Evolutionary conservation across 257 asterid genomes (phyloP).

Genomic region (Petunia secreta): DNA sequence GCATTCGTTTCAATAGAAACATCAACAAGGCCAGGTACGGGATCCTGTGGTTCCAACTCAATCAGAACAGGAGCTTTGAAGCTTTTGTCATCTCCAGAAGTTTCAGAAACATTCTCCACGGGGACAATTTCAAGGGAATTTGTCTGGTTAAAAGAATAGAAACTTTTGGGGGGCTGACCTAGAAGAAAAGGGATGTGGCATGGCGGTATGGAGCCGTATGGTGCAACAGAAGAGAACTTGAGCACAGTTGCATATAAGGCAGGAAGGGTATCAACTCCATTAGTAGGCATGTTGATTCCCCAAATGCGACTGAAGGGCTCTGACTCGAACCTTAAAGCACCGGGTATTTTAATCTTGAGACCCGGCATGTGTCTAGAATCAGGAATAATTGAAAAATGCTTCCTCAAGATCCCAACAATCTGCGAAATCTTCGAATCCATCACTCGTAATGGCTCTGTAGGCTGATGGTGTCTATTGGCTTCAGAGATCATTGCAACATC

Average conservation of each 20-base stretch:
- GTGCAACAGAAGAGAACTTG: constrained; percentile 75
- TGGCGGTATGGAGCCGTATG: constrained; percentile 72
- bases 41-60: constrained; percentile 90
- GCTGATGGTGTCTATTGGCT: constrained; percentile 46
- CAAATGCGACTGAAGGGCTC: constrained; percentile 54
- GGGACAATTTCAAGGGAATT: constrained; percentile 74
- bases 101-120: constrained; percentile 55
- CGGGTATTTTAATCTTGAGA: constrained; percentile 67
- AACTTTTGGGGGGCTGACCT: constrained; percentile 55
- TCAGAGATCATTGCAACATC: constrained; percentile 43
- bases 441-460: constrained; percentile 73
- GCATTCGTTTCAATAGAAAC: constrained; percentile 76
- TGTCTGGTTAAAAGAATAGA: constrained; percentile 41
- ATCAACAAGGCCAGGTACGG: constrained; percentile 85
- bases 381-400: constrained; percentile 78
- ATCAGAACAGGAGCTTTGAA: constrained; percentile 62
- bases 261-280: constrained; percentile 65
- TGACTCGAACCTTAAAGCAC: constrained; percentile 71
- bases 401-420: constrained; percentile 64
- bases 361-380: constrained; percentile 83
- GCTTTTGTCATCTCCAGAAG: constrained; percentile 53
- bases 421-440: constrained; percentile 88
- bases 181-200: constrained; percentile 79
- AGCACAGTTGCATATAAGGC: constrained; percentile 84
- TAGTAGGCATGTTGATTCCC: constrained; percentile 39